Conservation (phyloP, 768 basidiomycete genomes). For the Strobilomyces dryophilus region DNA sequence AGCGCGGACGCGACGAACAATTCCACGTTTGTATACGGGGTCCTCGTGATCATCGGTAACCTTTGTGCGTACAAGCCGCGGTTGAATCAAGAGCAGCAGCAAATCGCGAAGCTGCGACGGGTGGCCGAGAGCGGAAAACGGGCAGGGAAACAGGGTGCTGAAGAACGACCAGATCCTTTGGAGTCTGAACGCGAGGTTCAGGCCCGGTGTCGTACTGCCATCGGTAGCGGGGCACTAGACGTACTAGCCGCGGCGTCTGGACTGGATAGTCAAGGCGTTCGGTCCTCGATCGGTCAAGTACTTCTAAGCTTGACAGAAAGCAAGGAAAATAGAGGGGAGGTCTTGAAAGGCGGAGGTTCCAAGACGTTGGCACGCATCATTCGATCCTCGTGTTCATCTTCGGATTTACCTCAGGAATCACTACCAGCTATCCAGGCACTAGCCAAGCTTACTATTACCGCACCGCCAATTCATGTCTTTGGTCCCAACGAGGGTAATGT, state of each 20-base stretch:
- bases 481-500: slow-evolving; percentile 76
- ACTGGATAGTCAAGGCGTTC: slow-evolving; percentile 62
- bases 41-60: slow-evolving; percentile 73
- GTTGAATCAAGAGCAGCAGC: slow-evolving; percentile 75
- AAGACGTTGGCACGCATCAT: slow-evolving; percentile 61
- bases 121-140: slow-evolving; percentile 58
- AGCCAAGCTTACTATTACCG: slow-evolving; percentile 89
- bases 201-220: slow-evolving; percentile 50
- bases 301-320: slow-evolving; percentile 74
- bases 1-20: slow-evolving; percentile 29
- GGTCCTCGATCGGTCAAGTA: slow-evolving; percentile 53
- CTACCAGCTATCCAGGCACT: slow-evolving; percentile 79
- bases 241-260: slow-evolving; percentile 56
- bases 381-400: slow-evolving; percentile 38
- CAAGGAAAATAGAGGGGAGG: slow-evolving; percentile 68
- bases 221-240: slow-evolving; percentile 61
- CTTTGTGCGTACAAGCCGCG: slow-evolving; percentile 66
- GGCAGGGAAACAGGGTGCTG: slow-evolving; percentile 24
- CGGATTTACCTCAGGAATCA: slow-evolving; percentile 21
- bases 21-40: slow-evolving; percentile 67
- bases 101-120: slow-evolving; percentile 71
- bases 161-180: slow-evolving; percentile 33
- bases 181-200: slow-evolving; percentile 69
- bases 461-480: slow-evolving; percentile 87
- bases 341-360: slow-evolving; percentile 75